Evolutionary conservation across 192 early-diverging fungal species (phyloP).

Genomic region (Backusella tuberculispora): DNA sequence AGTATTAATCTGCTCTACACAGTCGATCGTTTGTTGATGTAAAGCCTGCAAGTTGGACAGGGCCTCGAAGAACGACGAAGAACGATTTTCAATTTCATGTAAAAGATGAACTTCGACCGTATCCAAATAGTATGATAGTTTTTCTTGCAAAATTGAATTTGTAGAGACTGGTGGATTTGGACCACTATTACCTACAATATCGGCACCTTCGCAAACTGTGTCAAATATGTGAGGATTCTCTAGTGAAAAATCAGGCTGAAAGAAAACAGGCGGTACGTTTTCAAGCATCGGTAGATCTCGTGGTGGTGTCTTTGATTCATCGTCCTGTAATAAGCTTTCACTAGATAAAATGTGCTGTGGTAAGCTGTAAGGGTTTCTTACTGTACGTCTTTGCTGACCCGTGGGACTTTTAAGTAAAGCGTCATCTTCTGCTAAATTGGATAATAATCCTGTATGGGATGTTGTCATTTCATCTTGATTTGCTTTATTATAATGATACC

Average conservation of each 20-base stretch:
- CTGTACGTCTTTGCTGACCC: conserved; percentile 43
- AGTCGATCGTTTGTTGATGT: conserved; percentile 89
- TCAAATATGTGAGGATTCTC: conserved; percentile 91
- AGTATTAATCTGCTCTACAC: conserved; percentile 85
- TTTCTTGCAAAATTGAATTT: conserved; percentile 83
- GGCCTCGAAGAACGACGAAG: conserved; percentile 96
- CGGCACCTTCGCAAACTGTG: conserved; percentile 74
- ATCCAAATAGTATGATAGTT: conserved; percentile 89
- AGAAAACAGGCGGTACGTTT: conserved; percentile 88
- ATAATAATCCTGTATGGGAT: conserved; percentile 19
- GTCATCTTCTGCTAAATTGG: conserved; percentile 53
- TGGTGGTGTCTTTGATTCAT: conserved; percentile 34
- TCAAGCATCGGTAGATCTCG: conserved; percentile 75
- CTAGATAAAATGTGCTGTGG: conserved; percentile 37
- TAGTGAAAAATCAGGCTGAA: conserved; percentile 82
- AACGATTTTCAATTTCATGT: conserved; percentile 91
- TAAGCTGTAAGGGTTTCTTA: conserved; percentile 57
- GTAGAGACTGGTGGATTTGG: conserved; percentile 57
- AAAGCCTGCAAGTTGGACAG: conserved; percentile 91
- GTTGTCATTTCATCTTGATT: conserved; percentile 48
- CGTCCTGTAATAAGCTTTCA: conserved; percentile 42
- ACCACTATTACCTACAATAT: conserved; percentile 53
- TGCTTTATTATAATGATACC: conserved; percentile 74
- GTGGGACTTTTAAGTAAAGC: conserved; percentile 27
- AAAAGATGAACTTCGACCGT: conserved; percentile 93